Evolutionary conservation across 495 filamentous ascomycete species (phyloP).

Genomic region (Penicillium herquei): DNA sequence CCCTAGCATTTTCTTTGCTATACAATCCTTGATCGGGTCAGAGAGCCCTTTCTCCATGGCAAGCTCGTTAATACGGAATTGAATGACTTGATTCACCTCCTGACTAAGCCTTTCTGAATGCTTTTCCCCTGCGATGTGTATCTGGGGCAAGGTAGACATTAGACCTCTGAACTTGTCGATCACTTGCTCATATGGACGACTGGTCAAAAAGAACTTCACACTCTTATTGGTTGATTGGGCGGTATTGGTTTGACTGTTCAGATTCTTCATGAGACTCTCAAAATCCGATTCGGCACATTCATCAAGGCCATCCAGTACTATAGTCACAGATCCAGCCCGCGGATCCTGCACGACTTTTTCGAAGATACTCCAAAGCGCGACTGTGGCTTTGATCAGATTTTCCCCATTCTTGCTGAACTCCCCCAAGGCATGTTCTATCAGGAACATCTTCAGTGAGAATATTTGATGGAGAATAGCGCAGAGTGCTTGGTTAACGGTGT

Average conservation of each 20-base stretch:
- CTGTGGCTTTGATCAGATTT: conserved; percentile 12
- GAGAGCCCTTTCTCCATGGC: conserved; percentile 15
- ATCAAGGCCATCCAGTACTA: conserved; percentile 44
- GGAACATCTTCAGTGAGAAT: conserved; percentile 15
- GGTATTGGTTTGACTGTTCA: not conserved
- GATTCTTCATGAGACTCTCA: conserved; percentile 16
- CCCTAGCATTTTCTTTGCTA: conserved; percentile 24
- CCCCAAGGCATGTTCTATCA: conserved; percentile 23
- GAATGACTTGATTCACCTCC: conserved; percentile 44
- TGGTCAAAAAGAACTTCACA: conserved; percentile 6
- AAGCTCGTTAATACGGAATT: conserved; percentile 24
- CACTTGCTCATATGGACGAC: conserved; percentile 3
- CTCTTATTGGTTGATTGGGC: not conserved
- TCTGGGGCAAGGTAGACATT: not conserved
- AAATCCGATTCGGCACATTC: conserved; percentile 29
- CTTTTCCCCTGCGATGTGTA: conserved; percentile 13
- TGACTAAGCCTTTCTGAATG: conserved; percentile 33
- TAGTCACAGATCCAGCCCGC: conserved; percentile 22
- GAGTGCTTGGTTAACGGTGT: conserved; percentile 19
- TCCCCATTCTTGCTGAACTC: conserved; percentile 12
- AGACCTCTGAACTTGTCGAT: not conserved
- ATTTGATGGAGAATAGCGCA: conserved; percentile 33
- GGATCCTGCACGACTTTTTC: conserved; percentile 12
- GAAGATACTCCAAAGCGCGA: conserved; percentile 31
- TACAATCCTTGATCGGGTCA: conserved; percentile 4